Evolutionary conservation across 257 asterid genomes (phyloP), one percentile per base, ranked within the genome.

Genomic region (Ajuga chamaepitys): DNA sequence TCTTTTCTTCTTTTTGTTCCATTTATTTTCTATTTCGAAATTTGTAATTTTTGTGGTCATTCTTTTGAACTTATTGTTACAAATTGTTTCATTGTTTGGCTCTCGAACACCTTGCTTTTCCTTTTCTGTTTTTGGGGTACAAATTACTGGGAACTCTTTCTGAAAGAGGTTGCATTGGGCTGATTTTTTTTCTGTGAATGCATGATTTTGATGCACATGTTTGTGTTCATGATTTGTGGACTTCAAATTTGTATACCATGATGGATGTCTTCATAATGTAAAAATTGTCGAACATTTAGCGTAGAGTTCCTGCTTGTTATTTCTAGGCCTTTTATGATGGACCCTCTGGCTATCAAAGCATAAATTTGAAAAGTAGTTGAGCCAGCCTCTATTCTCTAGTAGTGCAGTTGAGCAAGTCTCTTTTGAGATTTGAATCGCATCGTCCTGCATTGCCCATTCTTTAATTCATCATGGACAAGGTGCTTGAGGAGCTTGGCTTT

Each of bases 231-330:
- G 38, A 22, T 52, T 18, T 30, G 40, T n/a, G 25, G 38, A 50
- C 44, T 48, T 72, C 42, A n/a, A 24, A 58, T 66, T 58, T 24
- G 68, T 11, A 55, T 28, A 44, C 20, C 75, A 54, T n/a, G 61
- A 45, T 37, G 53, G 24, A 59, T 24, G 47, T 28, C 28, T 58
- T 66, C 24, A 17, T 62, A 22, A n/a, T 13, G 24, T 32, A 14
- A 21, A 59, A 58, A 2, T 11, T 7, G 11, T 26, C 40, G 45
- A 22, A 41, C n/a, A 17, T 5, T 44, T 12, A 12, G 11, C 46
- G 66, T 42, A 24, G 42, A 17, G 50, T 38, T 10, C 56, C 59
- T 16, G 51, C 53, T 42, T 64, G 20, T 40, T 50, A 11, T 64
- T 73, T 47, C 28, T 40, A 35, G 9, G 17, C 22, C 54, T 62